Conservation (phyloP, 306 rosid species). For the Cucurbita ficifolia region DNA sequence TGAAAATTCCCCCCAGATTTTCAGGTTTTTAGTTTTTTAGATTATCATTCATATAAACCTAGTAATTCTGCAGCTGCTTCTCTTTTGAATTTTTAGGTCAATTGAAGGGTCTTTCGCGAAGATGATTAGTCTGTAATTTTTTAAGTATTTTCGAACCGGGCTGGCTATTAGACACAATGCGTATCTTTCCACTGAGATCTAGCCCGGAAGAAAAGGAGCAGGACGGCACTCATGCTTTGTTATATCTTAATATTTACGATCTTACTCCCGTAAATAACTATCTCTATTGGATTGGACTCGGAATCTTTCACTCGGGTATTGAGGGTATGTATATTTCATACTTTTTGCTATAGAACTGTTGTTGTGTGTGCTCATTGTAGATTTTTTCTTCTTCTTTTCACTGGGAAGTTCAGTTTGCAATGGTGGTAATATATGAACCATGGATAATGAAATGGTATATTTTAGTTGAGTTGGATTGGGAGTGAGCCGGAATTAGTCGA, state of each 20-base stretch:
- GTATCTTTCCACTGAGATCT: conserved; percentile 41
- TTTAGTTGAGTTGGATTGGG: neutral
- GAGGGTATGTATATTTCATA: conserved; percentile 38
- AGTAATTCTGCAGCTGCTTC: neutral
- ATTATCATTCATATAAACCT: neutral
- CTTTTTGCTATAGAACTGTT: neutral
- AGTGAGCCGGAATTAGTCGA: neutral
- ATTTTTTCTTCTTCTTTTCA: neutral
- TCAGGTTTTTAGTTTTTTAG: neutral
- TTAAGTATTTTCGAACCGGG: conserved; percentile 9
- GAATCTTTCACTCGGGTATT: conserved; percentile 86
- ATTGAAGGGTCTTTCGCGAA: conserved; percentile 4
- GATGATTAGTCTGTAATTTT: conserved; percentile 29
- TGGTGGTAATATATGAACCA: neutral
- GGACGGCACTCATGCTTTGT: conserved; percentile 16
- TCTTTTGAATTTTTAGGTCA: conserved; percentile 10
- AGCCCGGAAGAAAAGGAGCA: conserved; percentile 36
- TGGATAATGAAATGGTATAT: neutral
- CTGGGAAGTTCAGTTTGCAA: neutral
- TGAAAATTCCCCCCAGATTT: neutral
- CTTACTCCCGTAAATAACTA: conserved; percentile 78
- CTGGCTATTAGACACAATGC: conserved; percentile 30
- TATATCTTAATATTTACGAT: conserved; percentile 89
- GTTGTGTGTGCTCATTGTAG: neutral
- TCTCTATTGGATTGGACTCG: conserved; percentile 64